Evolutionary conservation across 306 rosid species (phyloP).

Genomic region (Boehmeria nivea): DNA sequence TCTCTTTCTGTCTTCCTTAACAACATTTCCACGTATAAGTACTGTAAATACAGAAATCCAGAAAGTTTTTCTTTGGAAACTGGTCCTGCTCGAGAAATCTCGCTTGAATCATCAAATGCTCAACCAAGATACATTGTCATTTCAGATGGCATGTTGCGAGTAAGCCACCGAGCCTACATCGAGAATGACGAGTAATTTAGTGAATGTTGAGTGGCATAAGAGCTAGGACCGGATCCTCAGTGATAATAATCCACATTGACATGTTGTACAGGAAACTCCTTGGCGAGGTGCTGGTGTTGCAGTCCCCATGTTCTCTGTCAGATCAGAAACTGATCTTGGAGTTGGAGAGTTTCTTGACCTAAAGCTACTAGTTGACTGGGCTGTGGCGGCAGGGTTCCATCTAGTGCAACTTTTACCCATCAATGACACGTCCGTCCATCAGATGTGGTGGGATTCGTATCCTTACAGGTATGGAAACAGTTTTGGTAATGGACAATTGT

Average conservation of each 20-base stretch:
- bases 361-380: conserved; percentile 88
- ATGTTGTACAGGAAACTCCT: conserved; percentile 75
- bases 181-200: background rate
- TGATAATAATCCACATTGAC: too few relatives aligned
- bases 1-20: conserved; percentile 46
- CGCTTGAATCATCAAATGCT: conserved; percentile 40
- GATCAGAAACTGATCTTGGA: conserved; percentile 87
- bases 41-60: conserved; percentile 57
- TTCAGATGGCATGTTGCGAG: conserved; percentile 91
- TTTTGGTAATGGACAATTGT: conserved; percentile 4
- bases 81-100: conserved; percentile 65
- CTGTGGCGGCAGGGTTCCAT: conserved; percentile 84
- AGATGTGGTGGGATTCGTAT: conserved; percentile 99
- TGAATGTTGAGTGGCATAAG: conserved; percentile 14
- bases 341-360: conserved; percentile 99
- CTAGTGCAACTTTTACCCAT: conserved; percentile 93
- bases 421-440: conserved; percentile 89
- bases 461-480: conserved; percentile 72
- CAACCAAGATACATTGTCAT: conserved; percentile 55
- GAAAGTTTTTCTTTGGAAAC: conserved; percentile 62
- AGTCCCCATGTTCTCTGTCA: conserved; percentile 87
- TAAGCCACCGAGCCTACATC: conserved; percentile 23
- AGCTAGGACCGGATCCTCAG: background rate
- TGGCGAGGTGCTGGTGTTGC: conserved; percentile 99
- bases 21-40: conserved; percentile 63